Conservation (phyloP, 1,139 yeast genomes). For the Blastobotrys indianensis region DNA sequence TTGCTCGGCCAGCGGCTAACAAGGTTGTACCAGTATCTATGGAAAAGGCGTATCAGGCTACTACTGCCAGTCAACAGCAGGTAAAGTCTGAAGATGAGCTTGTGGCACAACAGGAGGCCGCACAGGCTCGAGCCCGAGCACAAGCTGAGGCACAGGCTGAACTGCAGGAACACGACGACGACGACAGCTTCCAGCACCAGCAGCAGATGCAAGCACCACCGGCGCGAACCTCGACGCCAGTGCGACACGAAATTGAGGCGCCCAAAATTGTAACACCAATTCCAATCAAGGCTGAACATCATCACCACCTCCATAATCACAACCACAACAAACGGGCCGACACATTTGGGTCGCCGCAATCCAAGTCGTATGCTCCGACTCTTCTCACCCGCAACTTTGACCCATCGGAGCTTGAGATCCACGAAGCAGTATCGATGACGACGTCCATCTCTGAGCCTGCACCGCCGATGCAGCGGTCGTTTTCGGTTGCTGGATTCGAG, state of each 20-base stretch:
- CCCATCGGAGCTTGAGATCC: too few species aligned
- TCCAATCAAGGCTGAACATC: neutral
- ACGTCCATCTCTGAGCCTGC: neutral
- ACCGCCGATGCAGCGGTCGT: constrained; percentile 21
- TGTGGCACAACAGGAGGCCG: too few species aligned
- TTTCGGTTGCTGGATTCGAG: constrained; percentile 19
- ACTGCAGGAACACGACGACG: too few species aligned
- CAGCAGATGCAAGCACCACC: constrained; percentile 3
- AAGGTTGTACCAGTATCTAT: constrained; percentile 1
- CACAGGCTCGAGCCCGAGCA: too few species aligned
- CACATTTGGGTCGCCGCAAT: constrained; percentile 20
- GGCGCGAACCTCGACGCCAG: too few species aligned
- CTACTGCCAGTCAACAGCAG: too few species aligned
- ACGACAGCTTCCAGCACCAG: constrained; percentile 6
- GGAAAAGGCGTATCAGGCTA: too few species aligned
- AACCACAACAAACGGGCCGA: constrained; percentile 4
- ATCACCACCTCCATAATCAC: neutral
- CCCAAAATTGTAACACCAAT: neutral
- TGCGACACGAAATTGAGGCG: too few species aligned
- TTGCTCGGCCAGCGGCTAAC: constrained; percentile 7
- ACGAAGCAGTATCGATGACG: neutral
- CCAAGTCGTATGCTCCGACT: constrained; percentile 5
- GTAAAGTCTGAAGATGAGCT: too few species aligned
- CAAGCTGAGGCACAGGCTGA: too few species aligned
- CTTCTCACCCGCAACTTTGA: neutral